Base-by-base conservation (phyloP, 768 basidiomycete genomes). In the Trametes cinnabarina region DNA sequence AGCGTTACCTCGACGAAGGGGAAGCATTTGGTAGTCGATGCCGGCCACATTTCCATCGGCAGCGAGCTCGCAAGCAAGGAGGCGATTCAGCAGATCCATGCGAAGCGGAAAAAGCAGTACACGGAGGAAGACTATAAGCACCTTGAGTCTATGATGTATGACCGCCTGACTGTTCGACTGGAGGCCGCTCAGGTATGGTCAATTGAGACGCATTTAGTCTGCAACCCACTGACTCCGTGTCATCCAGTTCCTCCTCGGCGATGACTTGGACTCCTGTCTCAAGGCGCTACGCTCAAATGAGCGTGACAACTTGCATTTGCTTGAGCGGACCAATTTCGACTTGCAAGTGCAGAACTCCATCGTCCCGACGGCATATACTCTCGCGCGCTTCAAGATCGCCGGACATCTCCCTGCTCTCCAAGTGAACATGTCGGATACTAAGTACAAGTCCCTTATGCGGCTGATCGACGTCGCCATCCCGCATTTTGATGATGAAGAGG, bases 61-160 rank as follows among this genome's bases (percentile, higher is more conserved):
- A 96, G 94, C 66, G 84, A 95, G 56, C 80, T 98, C 3, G 97
- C 87, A 3, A 85, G 91, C 66, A 92, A 98, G 75, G 79, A 83
- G 32, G 85, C 87, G 3, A 79, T 95, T 42, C 81, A 85, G 34
- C 82, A 85, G 25, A 82, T 98, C 39, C 85, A 91, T 49, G 78
- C 85, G 60, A 98, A 97, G 71, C 84, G 91, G 49, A 86, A 88
- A 44, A 84, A 89, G 68, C 78, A 88, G 67, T 97, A 97, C 70
- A 84, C 77, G 39, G 92, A 94, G 17, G 89, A 89, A 49, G 97
- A 99, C 65, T 94, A 89, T 72, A 79, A 79, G 64, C 81, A 84
- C 51, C 78, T 99, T 23, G 94, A 98, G 72, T 87, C 87, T 2
- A 75, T 98, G 34, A 96, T 98, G 93, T 99, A 98, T 67, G 97